Evolutionary conservation across 2,329 filamentous ascomycete genomes (phyloP), one percentile per base, ranked within the genome.

Genomic region (Fusarium equiseti): DNA sequence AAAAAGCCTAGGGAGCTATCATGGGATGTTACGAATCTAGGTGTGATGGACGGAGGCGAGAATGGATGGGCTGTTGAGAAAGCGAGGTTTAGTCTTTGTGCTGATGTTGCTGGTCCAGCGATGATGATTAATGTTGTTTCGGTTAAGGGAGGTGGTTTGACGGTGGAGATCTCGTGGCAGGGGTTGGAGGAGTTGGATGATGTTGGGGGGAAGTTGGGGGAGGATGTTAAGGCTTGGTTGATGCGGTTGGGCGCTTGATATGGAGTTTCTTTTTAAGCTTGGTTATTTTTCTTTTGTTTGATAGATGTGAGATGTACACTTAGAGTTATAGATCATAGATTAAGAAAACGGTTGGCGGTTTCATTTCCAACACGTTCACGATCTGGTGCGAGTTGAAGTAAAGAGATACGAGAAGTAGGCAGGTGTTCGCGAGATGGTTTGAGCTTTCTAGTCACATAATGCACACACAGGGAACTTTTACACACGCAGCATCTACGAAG

Each of bases 1-100:
- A 65, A 50, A 20, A 65, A 58, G 8, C 45, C 60, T 1, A 53
- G 62, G 10, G 60, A 59, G 4, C 8, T 65, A 2, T 65, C 62
- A 1, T 65, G 62, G 62, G 42, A 42, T 0, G 61, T 65, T 1
- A 59, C 62, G 1, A 65, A 65, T 2, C 32, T 65, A 3, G 62
- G 62, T 3, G 60, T 65, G 1, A 13, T 65, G 1, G 60, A 65
- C 6, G 45, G 24, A 12, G 42, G 12, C 1, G 32, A 51, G 2
- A 16, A 48, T 35, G 26, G 53, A 0, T 65, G 62, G 46, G n/a
- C 6, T 0, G 4, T 65, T 6, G 15, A 18, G 0, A 59, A 24
- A 3, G 32, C 52, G 4, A 59, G 61, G 2, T 65, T 65, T 5
- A n/a, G 51, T 6, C 8, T 65, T 4, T 59, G 60, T 42, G 62